Conservation (phyloP, 139 green algal species). For the Spirogloea muscicola region DNA sequence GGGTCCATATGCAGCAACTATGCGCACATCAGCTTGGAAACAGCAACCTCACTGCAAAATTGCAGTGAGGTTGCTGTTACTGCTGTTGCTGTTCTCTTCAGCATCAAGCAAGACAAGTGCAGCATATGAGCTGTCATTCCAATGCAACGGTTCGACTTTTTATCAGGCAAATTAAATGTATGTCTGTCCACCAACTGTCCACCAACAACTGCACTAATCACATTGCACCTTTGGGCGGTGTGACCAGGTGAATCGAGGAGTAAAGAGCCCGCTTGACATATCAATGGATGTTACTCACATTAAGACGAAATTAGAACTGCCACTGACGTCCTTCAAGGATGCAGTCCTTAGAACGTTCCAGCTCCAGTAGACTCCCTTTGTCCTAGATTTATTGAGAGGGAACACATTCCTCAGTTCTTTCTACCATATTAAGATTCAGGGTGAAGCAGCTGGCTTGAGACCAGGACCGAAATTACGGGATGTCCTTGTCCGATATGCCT, state of each 20-base stretch:
- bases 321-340: constrained; percentile 17
- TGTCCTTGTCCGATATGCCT: too few species aligned
- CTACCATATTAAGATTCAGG: too few species aligned
- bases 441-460: too few species aligned
- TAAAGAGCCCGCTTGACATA: constrained; percentile 58
- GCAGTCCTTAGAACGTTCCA: too few species aligned
- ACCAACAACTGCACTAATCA: not conserved
- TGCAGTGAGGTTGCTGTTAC: not conserved
- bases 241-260: constrained; percentile 15
- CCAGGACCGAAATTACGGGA: too few species aligned
- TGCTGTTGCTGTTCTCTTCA: not conserved
- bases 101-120: not conserved
- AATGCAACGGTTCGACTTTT: not conserved
- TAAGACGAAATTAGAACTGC: not conserved
- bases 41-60: not conserved
- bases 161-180: too few species aligned
- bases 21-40: not conserved
- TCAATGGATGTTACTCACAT: constrained; percentile 56
- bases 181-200: too few species aligned
- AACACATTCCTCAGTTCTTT: too few species aligned
- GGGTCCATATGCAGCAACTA: too few species aligned
- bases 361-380: too few species aligned
- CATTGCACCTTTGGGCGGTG: not conserved
- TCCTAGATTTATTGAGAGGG: too few species aligned
- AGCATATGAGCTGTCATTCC: not conserved